Evolutionary conservation across 2,329 filamentous ascomycete genomes (phyloP).

Genomic region (Chaetomium sp.): DNA sequence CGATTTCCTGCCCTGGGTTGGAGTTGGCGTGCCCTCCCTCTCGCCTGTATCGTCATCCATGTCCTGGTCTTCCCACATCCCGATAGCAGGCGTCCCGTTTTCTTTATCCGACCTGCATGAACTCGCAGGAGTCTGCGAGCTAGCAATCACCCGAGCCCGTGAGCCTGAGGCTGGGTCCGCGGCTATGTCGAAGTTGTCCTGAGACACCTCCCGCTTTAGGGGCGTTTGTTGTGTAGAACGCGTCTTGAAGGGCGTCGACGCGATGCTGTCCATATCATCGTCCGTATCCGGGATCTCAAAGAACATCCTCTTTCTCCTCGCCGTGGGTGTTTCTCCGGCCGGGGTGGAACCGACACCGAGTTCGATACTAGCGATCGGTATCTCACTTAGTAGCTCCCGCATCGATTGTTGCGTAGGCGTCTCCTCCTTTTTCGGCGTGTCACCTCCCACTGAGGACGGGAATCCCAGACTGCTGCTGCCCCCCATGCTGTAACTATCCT

Average conservation of each 20-base stretch:
- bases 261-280: slow-evolving; percentile 43
- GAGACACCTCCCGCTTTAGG: background rate
- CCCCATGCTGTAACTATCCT: slow-evolving; percentile 50
- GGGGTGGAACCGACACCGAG: slow-evolving; percentile 3
- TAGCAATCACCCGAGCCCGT: background rate
- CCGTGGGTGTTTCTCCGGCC: slow-evolving; percentile 23
- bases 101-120: slow-evolving; percentile 30
- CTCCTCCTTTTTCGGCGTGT: slow-evolving; percentile 28
- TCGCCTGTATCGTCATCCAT: slow-evolving; percentile 14
- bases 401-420: slow-evolving; percentile 4
- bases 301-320: slow-evolving; percentile 23
- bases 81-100: slow-evolving; percentile 17
- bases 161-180: slow-evolving; percentile 14
- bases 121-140: slow-evolving; percentile 15
- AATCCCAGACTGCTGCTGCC: slow-evolving; percentile 29
- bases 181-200: slow-evolving; percentile 4
- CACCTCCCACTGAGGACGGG: slow-evolving; percentile 17
- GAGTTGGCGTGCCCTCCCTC: slow-evolving; percentile 25
- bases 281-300: slow-evolving; percentile 56
- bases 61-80: slow-evolving; percentile 13
- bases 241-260: slow-evolving; percentile 32
- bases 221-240: slow-evolving; percentile 22
- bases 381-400: slow-evolving; percentile 31
- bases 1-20: slow-evolving; percentile 12
- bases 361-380: slow-evolving; percentile 26